phyloP scores from a whole-genome alignment of 2,329 filamentous ascomycete genomes.

The Pezicula radicicola region DNA sequence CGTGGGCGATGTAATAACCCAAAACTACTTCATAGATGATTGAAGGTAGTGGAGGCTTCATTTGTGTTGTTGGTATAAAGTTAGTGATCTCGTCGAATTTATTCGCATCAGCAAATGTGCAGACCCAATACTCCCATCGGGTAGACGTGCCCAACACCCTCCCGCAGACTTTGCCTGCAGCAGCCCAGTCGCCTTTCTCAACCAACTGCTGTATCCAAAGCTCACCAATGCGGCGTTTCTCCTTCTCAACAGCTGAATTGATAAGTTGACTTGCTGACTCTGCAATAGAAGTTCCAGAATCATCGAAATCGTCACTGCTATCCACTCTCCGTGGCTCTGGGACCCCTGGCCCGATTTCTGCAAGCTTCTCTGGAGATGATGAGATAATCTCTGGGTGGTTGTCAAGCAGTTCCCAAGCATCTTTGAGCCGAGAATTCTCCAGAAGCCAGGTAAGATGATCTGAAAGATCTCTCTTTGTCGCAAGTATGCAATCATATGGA shows the following conservation, averaged over 20 bases:
- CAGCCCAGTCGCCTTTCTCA: constrained; percentile 68
- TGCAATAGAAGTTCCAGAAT: constrained; percentile 64
- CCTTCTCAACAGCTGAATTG: constrained; percentile 71
- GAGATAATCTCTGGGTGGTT: constrained; percentile 75
- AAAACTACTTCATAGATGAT: constrained; percentile 87
- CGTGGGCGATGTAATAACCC: constrained; percentile 79
- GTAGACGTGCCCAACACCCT: constrained; percentile 77
- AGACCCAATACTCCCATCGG: constrained; percentile 95
- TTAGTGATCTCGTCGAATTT: constrained; percentile 88
- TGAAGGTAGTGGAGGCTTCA: constrained; percentile 75
- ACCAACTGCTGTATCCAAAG: constrained; percentile 89
- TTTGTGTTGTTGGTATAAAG: constrained; percentile 73
- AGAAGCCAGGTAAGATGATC: constrained; percentile 87
- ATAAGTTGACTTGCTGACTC: constrained; percentile 56
- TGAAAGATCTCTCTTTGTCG: constrained; percentile 78
- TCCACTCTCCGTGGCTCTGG: constrained; percentile 30
- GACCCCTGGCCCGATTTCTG: constrained; percentile 37
- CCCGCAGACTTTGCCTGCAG: constrained; percentile 77
- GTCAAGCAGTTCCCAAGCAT: constrained; percentile 86
- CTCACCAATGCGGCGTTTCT: constrained; percentile 89
- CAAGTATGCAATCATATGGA: constrained; percentile 93
- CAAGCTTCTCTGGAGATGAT: constrained; percentile 35
- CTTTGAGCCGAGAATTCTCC: constrained; percentile 74
- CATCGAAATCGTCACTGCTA: constrained; percentile 64
- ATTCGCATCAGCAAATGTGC: constrained; percentile 81